phyloP scores from a whole-genome alignment of 768 basidiomycete genomes.

The Crepidotus variabilis region DNA sequence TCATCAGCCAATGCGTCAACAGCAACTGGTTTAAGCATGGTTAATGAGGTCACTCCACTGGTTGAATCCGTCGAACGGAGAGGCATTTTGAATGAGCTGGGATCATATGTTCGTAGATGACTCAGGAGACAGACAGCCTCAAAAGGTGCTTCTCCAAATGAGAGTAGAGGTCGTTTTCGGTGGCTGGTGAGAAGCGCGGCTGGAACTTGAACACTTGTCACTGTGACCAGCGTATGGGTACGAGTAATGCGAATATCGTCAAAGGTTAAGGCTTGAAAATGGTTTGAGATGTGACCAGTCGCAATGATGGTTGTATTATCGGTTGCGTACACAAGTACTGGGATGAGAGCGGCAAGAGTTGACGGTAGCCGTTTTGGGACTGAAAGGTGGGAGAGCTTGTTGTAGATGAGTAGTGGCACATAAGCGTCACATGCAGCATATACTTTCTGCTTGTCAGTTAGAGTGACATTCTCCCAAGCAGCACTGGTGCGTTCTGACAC shows the following conservation, averaged over 20 bases:
- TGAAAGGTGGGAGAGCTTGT: conserved; percentile 15
- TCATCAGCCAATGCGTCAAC: too few species aligned
- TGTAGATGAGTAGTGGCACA: conserved; percentile 12
- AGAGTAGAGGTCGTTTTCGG: conserved; percentile 7
- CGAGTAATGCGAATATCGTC: conserved; percentile 10
- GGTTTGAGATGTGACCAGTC: not conserved
- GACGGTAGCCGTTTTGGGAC: conserved; percentile 13
- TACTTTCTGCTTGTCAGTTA: conserved; percentile 7
- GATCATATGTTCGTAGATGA: conserved; percentile 7
- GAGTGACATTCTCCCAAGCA: conserved; percentile 8
- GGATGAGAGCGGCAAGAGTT: not conserved
- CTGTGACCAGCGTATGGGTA: conserved; percentile 4
- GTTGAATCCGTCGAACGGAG: too few species aligned
- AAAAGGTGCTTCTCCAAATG: conserved; percentile 14
- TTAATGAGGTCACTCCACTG: too few species aligned
- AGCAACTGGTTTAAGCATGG: too few species aligned
- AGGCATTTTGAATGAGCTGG: not conserved
- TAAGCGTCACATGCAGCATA: conserved; percentile 18
- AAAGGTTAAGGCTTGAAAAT: not conserved
- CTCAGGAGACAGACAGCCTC: conserved; percentile 7
- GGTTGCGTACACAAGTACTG: conserved; percentile 7
- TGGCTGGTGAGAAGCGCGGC: conserved; percentile 15
- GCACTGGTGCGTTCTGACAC: conserved; percentile 8
- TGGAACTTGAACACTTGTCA: conserved; percentile 12
- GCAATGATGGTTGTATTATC: conserved; percentile 11